Evolutionary conservation across 768 basidiomycete genomes (phyloP).

Genomic region (Phanerodontia chrysosporium): DNA sequence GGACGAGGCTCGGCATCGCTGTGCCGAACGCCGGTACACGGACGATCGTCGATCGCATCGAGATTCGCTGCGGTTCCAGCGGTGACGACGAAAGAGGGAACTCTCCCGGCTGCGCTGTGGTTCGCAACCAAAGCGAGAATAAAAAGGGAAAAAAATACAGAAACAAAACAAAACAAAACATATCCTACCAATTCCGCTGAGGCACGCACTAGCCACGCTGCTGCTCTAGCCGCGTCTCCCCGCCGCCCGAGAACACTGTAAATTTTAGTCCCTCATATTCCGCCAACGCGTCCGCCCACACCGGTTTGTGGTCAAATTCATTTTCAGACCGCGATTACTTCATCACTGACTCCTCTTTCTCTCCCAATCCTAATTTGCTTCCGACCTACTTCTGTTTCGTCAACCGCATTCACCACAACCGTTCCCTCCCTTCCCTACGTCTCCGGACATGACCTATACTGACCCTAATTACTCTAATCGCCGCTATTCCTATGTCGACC

Average conservation of each 20-base stretch:
- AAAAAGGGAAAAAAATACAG: not conserved
- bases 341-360: slow-evolving; percentile 13
- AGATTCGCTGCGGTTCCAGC: slow-evolving; percentile 4
- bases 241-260: slow-evolving; percentile 7
- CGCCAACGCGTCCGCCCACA: slow-evolving; percentile 1
- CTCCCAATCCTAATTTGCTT: slow-evolving; percentile 3
- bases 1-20: not conserved
- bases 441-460: slow-evolving; percentile 14
- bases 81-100: slow-evolving; percentile 1
- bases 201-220: not conserved
- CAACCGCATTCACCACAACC: not conserved
- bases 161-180: not conserved
- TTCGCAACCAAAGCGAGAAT: not conserved
- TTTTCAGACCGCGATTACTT: slow-evolving; percentile 11
- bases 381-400: slow-evolving; percentile 1
- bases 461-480: slow-evolving; percentile 16
- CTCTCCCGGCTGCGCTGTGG: not conserved
- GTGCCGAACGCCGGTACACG: not conserved
- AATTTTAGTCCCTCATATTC: slow-evolving; percentile 9
- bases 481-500: slow-evolving; percentile 13
- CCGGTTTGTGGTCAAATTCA: slow-evolving; percentile 10
- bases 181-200: not conserved
- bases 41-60: slow-evolving; percentile 5
- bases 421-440: not conserved
- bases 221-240: not conserved